A percentile compares a stretch with the other conserved stretches of the same genome.
phyloP scores from a whole-genome alignment of 495 filamentous ascomycete species.

The Lasiosphaeria ovina region DNA sequence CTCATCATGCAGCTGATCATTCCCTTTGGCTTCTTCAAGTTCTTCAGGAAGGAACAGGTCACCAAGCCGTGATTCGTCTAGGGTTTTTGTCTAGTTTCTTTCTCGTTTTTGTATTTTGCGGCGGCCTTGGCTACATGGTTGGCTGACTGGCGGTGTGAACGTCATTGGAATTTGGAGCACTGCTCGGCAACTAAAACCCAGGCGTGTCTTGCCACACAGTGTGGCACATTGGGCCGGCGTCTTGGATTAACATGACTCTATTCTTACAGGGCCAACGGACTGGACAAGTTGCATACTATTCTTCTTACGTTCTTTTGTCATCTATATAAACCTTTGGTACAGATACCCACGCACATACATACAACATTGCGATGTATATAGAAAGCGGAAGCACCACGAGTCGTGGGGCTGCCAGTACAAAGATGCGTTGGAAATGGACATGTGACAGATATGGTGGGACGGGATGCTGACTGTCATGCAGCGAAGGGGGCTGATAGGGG shows the following conservation, averaged over 20 bases:
- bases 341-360: too few species aligned
- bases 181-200: background rate
- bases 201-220: background rate
- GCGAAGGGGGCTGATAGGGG: too few species aligned
- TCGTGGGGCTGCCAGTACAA: too few species aligned
- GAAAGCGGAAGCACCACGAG: too few species aligned
- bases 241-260: background rate
- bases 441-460: too few species aligned
- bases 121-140: background rate
- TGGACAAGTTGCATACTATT: background rate
- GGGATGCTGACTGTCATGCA: too few species aligned
- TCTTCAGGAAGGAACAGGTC: conserved; percentile 66
- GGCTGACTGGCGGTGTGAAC: background rate
- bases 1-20: conserved; percentile 56
- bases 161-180: background rate
- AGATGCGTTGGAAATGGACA: too few species aligned
- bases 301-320: background rate
- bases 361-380: too few species aligned
- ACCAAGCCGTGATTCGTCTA: conserved; percentile 50
- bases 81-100: background rate
- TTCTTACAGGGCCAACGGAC: background rate
- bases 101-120: background rate
- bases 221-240: background rate
- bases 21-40: conserved; percentile 59
- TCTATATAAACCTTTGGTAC: background rate